Base-by-base conservation (phyloP, 1,139 yeast genomes). In the Yamadazyma siamensis region DNA sequence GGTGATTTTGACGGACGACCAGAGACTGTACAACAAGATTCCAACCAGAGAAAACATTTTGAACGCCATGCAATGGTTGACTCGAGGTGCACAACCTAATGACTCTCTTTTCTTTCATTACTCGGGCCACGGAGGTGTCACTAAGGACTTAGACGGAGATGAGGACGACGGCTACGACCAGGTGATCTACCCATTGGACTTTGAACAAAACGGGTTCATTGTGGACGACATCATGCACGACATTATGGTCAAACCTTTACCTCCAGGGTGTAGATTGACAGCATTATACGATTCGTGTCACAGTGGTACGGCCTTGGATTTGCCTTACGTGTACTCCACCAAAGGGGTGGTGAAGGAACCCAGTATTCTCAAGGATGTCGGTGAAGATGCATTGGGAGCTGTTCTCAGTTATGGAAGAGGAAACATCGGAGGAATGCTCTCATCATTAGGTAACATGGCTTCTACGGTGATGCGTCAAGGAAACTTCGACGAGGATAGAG, bases 71-170 rank as follows among this genome's bases (percentile, higher is more conserved):
- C 80, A 78, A 41, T 89, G 97, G 97, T 71, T 89, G 16, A 94
- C 85, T 15, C 65, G 65, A 26, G 89, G 73, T 41, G 96, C 96
- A 1, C 66, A 68, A 39, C 87, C 96, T n/a, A 86, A 88, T 49
- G 94, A 91, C 63, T 76, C 86, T 15, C 60, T 80, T 38, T 81
- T 88, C 43, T 80, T 88, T 70, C 96, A 88, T 55, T 88, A 83
- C 55, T 84, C 95, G 1, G 96, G 97, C 6, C 97, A 89, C 54
- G 97, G 97, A 20, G 95, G 96, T 6, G 81, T 80, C 46, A 78
- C 85, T 7, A 63, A 69, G 36, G 96, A 89, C 56, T 53, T 64
- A 31, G 85, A 85, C 49, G 96, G 96, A 14, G 97, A 89, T 52
- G 97, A 89, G 56, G 94, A 80, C 15, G 88, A 81, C 50, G 96